A percentile compares a stretch with the other conserved stretches of the same genome.
Conservation (phyloP, 164 flowering plant species). For the Liquidambar formosana region DNA sequence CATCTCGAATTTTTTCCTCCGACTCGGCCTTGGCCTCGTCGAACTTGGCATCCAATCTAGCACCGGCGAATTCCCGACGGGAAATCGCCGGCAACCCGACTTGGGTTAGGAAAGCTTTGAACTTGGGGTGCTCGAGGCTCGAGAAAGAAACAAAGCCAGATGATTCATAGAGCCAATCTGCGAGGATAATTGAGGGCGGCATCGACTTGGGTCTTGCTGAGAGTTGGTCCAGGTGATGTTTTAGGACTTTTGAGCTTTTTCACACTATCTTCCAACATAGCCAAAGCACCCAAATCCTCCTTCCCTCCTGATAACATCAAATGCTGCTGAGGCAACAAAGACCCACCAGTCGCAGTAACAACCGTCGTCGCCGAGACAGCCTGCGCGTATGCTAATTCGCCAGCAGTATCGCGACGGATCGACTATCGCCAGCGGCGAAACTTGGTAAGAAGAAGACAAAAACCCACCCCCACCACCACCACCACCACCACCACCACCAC, state of each 20-base stretch:
- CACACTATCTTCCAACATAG: constrained; percentile 94
- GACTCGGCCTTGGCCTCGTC: constrained; percentile 69
- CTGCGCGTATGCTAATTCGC: constrained; percentile 34
- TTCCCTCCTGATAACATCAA: constrained; percentile 92
- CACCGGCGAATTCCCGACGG: constrained; percentile 55
- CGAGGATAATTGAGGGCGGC: constrained; percentile 62
- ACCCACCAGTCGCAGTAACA: constrained; percentile 13
- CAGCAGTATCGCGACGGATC: constrained; percentile 57
- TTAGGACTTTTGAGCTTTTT: constrained; percentile 91
- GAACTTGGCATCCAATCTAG: constrained; percentile 63
- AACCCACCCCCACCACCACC: constrained; percentile 3
- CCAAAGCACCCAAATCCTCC: constrained; percentile 89
- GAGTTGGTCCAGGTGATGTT: constrained; percentile 69
- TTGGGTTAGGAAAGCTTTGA: constrained; percentile 72
- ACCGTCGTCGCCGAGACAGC: constrained; percentile 15
- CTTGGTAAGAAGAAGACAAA: constrained; percentile 36
- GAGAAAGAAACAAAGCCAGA: constrained; percentile 85
- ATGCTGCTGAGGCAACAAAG: constrained; percentile 36
- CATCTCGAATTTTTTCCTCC: constrained; percentile 77
- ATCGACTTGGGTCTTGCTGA: constrained; percentile 67
- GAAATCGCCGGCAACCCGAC: constrained; percentile 77
- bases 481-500: constrained; percentile 21
- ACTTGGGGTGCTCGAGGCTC: constrained; percentile 88
- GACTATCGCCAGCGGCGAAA: constrained; percentile 52
- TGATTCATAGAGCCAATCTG: constrained; percentile 96